Conservation (phyloP, 192 early-diverging fungal genomes). For the Umbelopsis vinacea region DNA sequence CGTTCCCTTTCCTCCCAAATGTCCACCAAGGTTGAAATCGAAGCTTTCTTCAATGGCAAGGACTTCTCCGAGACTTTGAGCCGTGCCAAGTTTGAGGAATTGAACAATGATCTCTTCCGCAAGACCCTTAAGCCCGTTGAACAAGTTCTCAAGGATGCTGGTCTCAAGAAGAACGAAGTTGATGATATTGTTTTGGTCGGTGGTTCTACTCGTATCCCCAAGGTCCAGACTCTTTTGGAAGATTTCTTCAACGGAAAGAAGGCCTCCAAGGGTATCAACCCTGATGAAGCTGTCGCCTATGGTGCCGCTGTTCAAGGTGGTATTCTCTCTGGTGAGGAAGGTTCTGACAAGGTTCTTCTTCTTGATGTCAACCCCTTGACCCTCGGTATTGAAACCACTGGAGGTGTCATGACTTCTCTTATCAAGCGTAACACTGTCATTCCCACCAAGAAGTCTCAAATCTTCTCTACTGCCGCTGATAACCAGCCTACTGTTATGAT, state of each 20-base stretch:
- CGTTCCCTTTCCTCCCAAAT: conserved; percentile 88
- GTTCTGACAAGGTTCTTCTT: conserved; percentile 70
- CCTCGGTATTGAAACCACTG: conserved; percentile 97
- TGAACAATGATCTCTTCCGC: conserved; percentile 90
- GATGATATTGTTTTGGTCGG: conserved; percentile 98
- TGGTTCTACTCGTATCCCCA: conserved; percentile 98
- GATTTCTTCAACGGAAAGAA: conserved; percentile 97
- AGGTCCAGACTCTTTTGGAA: conserved; percentile 91
- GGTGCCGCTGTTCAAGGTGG: conserved; percentile 97
- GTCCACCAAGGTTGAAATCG: conserved; percentile 88
- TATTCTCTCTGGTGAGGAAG: conserved; percentile 78
- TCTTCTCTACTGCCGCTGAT: conserved; percentile 96
- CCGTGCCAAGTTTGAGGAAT: conserved; percentile 93
- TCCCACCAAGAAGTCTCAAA: conserved; percentile 98
- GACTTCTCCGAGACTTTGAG: conserved; percentile 91
- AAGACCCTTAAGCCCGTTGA: conserved; percentile 91
- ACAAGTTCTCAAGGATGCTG: conserved; percentile 87
- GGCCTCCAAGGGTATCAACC: conserved; percentile 96
- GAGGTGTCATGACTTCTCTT: conserved; percentile 96
- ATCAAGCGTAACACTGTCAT: conserved; percentile 93
- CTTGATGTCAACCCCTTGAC: conserved; percentile 97
- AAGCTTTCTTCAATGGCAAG: conserved; percentile 81
- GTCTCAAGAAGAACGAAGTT: conserved; percentile 82
- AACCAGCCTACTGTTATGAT: conserved; percentile 97
- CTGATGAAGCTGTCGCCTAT: conserved; percentile 98